Base-by-base conservation (phyloP, 2,329 filamentous ascomycete genomes). In the Fusarium metavorans region DNA sequence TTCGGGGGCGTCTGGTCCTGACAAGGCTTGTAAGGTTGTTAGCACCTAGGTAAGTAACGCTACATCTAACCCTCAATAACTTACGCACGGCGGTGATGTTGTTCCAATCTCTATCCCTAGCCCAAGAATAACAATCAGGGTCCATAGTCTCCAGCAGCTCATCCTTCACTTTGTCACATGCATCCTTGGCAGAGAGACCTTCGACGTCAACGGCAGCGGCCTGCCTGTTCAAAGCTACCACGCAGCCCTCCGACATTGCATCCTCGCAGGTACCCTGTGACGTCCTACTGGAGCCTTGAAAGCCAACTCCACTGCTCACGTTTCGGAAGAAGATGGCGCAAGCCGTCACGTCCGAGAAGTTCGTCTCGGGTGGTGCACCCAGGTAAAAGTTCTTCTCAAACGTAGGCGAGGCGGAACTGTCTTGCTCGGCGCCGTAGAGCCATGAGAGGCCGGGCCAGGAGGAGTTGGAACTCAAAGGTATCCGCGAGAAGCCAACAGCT, bases 321-420 rank as follows among this genome's bases (percentile, higher is more conserved):
- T 56, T 27, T 9, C n/a, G 52, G 48, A 71, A 71, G 52, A 71
- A 71, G 5, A 73, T 27, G 5, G 71, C 70, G 3, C 70, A 73
- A 10, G 65, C 61, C 2, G 59, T 43, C 14, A 56, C 23, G 6
- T 52, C 54, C 2, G 58, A 23, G 32, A 39, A 25, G 39, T 52
- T 45, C 1, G 59, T n/a, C n/a, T 30, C 41, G 2, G 64, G 35
- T 1, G 64, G 58, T 20, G 71, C 63, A 10, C 68, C 71, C 34
- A 71, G 35, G 35, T 68, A 71, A 41, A 73, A 73, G 58, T 48
- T 58, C 43, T 62, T 71, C 8, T 68, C 65, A 5, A 66, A 64
- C 5, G 16, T 32, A 30, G 32, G 35, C 1, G 48, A 54, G 18
- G 1, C 25, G 37, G 25, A 25, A 27, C 18, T 54, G 2, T 32